Percentiles rank a stretch among this genome's conserved stretches.
Evolutionary conservation across 2,329 filamentous ascomycete genomes (phyloP).

Genomic region (Diaporthe caulivora): DNA sequence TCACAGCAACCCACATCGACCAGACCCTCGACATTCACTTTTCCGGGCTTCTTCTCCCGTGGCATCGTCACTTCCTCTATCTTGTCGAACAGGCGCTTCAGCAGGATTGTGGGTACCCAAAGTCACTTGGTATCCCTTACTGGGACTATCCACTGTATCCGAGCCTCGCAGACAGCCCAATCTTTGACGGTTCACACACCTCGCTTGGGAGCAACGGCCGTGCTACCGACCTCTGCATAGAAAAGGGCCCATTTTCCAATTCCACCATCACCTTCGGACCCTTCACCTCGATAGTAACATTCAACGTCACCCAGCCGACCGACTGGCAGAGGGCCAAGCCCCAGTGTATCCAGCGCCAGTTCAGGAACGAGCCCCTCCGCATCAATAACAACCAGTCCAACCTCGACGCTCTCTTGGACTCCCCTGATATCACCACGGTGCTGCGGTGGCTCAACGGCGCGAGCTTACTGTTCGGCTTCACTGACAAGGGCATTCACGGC

Average conservation of each 20-base stretch:
- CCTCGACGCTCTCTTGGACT: conserved; percentile 40
- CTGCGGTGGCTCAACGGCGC: conserved; percentile 38
- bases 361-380: conserved; percentile 29
- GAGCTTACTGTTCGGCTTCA: conserved; percentile 20
- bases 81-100: conserved; percentile 27
- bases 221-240: conserved; percentile 42
- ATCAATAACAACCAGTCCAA: conserved; percentile 37
- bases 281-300: conserved; percentile 39
- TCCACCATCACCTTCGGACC: conserved; percentile 42
- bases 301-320: conserved; percentile 38
- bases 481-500: conserved; percentile 33
- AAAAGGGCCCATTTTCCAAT: conserved; percentile 44
- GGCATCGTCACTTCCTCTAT: conserved; percentile 36
- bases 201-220: conserved; percentile 37
- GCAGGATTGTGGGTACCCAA: conserved; percentile 34
- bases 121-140: conserved; percentile 35
- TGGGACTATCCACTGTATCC: conserved; percentile 36
- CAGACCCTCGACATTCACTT: conserved; percentile 54
- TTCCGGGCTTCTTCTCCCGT: conserved; percentile 31
- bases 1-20: conserved; percentile 61
- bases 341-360: conserved; percentile 36
- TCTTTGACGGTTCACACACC: conserved; percentile 31
- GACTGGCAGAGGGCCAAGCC: conserved; percentile 33
- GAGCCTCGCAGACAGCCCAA: conserved; percentile 24
- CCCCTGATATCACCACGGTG: conserved; percentile 39